Conservation (phyloP, 2,329 filamentous ascomycete species). For the Zymoseptoria brevis region DNA sequence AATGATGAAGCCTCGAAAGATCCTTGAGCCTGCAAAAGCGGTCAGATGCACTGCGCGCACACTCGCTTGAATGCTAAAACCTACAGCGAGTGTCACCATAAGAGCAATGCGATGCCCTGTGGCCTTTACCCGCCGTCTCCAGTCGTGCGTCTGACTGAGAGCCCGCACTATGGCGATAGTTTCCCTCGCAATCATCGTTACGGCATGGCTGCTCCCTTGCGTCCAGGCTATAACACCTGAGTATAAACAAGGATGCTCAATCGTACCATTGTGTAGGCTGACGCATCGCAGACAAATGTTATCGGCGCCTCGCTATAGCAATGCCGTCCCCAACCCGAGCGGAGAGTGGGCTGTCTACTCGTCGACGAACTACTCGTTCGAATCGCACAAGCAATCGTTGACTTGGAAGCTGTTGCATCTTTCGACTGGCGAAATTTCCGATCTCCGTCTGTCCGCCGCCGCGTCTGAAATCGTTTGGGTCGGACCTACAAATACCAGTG, state of each 20-base stretch:
- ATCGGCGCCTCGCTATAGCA: conserved; percentile 21
- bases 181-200: not conserved
- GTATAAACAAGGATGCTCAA: not conserved
- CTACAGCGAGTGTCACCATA: too few relatives aligned
- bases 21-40: not conserved
- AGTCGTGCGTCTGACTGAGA: not conserved
- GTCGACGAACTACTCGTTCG: conserved; percentile 19
- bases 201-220: not conserved
- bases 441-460: conserved; percentile 15
- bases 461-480: conserved; percentile 27
- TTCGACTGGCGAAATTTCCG: conserved; percentile 16
- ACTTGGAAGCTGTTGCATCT: conserved; percentile 21
- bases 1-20: not conserved
- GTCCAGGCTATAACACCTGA: conserved; percentile 10
- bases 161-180: not conserved
- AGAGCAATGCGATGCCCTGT: too few relatives aligned
- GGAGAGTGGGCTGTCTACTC: conserved; percentile 28
- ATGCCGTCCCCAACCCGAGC: conserved; percentile 17
- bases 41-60: not conserved
- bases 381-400: conserved; percentile 15
- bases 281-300: conserved; percentile 19
- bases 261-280: not conserved
- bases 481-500: conserved; percentile 22
- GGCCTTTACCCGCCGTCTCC: too few relatives aligned
- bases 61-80: not conserved